These are phyloP conservation scores for Mycena vulgaris DNA, from an alignment of 768 basidiomycete species.

Conservation along the genomic window DNA sequence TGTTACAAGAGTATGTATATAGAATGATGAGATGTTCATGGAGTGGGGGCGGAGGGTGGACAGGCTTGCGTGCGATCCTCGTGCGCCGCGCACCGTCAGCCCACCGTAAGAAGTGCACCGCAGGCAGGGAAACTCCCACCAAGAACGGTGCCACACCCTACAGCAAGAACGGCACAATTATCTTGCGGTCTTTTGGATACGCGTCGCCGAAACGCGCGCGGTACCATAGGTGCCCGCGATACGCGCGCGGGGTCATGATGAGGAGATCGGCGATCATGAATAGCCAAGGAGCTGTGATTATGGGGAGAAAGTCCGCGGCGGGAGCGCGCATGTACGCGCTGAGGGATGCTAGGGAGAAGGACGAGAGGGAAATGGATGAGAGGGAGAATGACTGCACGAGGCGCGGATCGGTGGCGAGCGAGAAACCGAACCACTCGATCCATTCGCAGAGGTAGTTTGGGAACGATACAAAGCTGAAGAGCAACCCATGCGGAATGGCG, in stretches of 20 bases:
- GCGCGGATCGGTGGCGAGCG: slow-evolving; percentile 71
- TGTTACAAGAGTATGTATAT: no score
- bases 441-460: slow-evolving; percentile 98
- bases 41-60: no score
- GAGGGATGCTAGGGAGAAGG: no score
- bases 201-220: slow-evolving; percentile 75
- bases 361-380: slow-evolving; percentile 32
- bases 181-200: slow-evolving; percentile 90
- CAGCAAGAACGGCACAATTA: no score
- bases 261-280: slow-evolving; percentile 83
- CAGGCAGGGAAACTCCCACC: no score
- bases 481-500: slow-evolving; percentile 83
- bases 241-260: slow-evolving; percentile 86
- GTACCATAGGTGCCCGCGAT: slow-evolving; percentile 92
- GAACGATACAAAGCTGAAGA: slow-evolving; percentile 87
- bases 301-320: no score
- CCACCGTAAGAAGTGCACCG: no score
- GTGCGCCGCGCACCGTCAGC: no score
- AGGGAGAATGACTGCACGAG: no score
- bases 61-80: no score
- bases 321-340: slow-evolving; percentile 32
- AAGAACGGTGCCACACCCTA: no score
- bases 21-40: no score
- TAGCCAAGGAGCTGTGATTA: slow-evolving; percentile 84
- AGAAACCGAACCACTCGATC: slow-evolving; percentile 94